These are phyloP conservation scores for Pulveroboletus ravenelii DNA, from an alignment of 768 basidiomycete species.

Conservation along the genomic window DNA sequence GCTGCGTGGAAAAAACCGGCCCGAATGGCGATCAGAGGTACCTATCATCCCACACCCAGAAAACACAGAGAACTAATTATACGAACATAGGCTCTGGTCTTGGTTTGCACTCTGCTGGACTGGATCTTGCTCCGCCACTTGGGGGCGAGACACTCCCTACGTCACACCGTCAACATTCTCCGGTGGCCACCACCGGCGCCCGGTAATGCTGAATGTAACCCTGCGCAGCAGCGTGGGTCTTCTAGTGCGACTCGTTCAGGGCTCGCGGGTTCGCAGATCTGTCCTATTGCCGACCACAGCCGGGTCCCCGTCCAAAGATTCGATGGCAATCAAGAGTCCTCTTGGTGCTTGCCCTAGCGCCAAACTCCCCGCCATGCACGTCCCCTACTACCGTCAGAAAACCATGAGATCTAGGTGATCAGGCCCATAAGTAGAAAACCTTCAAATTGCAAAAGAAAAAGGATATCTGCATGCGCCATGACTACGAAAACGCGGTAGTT, in stretches of 20 bases:
- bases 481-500: conserved; percentile 23
- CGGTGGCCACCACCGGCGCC: conserved; percentile 4
- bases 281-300: conserved; percentile 3
- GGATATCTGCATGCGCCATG: conserved; percentile 13
- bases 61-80: conserved; percentile 6
- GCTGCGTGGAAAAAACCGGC: conserved; percentile 22
- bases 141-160: neutral
- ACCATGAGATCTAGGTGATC: neutral
- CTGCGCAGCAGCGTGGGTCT: conserved; percentile 19
- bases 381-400: conserved; percentile 1
- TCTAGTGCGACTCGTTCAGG: conserved; percentile 13
- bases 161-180: conserved; percentile 11
- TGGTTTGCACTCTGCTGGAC: conserved; percentile 1
- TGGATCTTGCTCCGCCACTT: conserved; percentile 3
- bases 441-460: conserved; percentile 15
- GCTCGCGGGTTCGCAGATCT: conserved; percentile 11
- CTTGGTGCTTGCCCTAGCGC: conserved; percentile 13
- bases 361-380: conserved; percentile 7
- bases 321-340: conserved; percentile 18
- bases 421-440: neutral
- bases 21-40: conserved; percentile 6
- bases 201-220: conserved; percentile 3
- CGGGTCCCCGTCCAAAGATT: neutral
- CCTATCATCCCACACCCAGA: neutral
- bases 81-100: conserved; percentile 6